A percentile compares a stretch with the other conserved stretches of the same genome.
phyloP scores from a whole-genome alignment of 495 filamentous ascomycete species.

The Tuber aestivum region DNA sequence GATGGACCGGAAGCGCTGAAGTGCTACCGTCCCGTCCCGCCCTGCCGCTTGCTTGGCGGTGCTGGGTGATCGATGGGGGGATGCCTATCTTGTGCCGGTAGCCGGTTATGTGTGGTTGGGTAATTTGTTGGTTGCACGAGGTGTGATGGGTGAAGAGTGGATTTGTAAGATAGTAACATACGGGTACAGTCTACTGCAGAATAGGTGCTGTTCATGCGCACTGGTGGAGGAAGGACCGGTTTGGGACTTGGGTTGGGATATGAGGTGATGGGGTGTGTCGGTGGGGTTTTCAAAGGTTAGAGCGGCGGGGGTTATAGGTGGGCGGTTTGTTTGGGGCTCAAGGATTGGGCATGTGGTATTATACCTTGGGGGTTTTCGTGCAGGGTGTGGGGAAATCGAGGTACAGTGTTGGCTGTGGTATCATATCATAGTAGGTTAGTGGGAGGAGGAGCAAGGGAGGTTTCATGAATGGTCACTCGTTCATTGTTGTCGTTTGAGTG shows the following conservation, averaged over 20 bases:
- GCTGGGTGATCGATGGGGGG: not conserved
- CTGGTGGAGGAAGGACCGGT: not conserved
- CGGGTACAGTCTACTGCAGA: not conserved
- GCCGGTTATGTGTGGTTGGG: not conserved
- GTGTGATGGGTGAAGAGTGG: not conserved
- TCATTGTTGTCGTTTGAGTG: not conserved
- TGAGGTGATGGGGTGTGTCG: not conserved
- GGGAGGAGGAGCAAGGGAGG: no score
- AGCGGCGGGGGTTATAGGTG: not conserved
- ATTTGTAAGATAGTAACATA: not conserved
- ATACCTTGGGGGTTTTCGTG: not conserved
- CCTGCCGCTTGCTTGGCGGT: not conserved
- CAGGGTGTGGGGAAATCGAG: no score
- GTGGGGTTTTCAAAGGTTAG: not conserved
- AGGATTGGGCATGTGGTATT: no score
- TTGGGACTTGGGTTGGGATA: not conserved
- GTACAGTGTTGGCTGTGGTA: not conserved
- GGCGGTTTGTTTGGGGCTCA: no score
- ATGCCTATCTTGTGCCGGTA: not conserved
- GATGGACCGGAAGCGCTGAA: not conserved
- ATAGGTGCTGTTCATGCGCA: not conserved
- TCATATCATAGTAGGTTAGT: not conserved
- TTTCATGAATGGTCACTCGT: not conserved
- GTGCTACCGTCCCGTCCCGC: not conserved
- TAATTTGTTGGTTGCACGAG: not conserved